Percentiles rank a stretch among this genome's conserved stretches.
Conservation (phyloP, 768 basidiomycete genomes). For the Lentinula sp. region DNA sequence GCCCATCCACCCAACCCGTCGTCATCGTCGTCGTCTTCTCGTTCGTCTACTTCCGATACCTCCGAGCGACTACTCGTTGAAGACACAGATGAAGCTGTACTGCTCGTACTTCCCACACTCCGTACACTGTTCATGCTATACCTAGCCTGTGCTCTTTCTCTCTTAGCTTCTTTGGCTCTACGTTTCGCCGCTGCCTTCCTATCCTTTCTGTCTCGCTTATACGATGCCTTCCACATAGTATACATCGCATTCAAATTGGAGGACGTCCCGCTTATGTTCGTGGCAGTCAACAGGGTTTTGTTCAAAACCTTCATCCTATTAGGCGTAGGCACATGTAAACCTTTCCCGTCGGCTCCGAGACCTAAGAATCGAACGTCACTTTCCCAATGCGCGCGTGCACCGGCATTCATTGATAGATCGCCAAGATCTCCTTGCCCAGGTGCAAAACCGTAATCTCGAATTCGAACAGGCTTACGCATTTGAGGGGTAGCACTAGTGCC, state of each 20-base stretch:
- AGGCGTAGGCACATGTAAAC: constrained; percentile 2
- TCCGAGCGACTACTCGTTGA: constrained; percentile 4
- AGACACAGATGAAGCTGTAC: neutral
- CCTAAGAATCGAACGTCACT: neutral
- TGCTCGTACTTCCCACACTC: constrained; percentile 29
- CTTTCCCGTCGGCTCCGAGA: constrained; percentile 1
- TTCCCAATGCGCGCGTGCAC: neutral
- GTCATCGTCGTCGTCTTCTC: constrained; percentile 16
- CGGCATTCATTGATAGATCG: neutral
- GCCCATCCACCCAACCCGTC: constrained; percentile 26
- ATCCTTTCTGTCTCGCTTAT: neutral
- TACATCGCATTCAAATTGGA: neutral
- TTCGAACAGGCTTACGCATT: neutral
- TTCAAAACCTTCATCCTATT: constrained; percentile 3
- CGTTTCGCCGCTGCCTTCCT: neutral
- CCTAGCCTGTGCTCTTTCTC: neutral
- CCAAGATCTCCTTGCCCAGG: neutral
- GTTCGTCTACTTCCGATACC: constrained; percentile 12
- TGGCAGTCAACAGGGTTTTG: neutral
- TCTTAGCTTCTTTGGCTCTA: neutral
- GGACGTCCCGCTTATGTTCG: neutral
- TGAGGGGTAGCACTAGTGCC: neutral
- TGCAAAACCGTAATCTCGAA: neutral
- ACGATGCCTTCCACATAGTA: neutral
- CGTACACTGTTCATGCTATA: constrained; percentile 26